Conservation (phyloP, 768 basidiomycete species). For the Tulasnella sp. region DNA sequence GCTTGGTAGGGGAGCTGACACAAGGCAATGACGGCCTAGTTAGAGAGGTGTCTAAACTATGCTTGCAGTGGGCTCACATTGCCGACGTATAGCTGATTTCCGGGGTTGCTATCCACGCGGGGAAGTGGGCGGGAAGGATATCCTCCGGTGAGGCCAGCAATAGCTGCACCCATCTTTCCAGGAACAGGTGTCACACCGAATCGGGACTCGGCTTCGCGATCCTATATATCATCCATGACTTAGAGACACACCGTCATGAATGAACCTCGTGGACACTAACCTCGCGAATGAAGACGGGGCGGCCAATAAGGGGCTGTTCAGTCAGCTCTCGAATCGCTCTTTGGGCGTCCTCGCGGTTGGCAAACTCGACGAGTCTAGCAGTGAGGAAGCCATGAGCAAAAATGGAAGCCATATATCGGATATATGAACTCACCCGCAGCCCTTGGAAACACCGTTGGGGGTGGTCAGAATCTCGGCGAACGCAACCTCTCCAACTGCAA, state of each 20-base stretch:
- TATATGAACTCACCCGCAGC: slow-evolving; percentile 81
- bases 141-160: slow-evolving; percentile 61
- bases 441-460: slow-evolving; percentile 93
- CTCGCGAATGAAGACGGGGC: slow-evolving; percentile 95
- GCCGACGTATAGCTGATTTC: slow-evolving; percentile 87
- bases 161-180: slow-evolving; percentile 92
- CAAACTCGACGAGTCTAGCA: slow-evolving; percentile 87
- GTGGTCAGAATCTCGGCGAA: slow-evolving; percentile 99
- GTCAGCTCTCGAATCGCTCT: slow-evolving; percentile 84
- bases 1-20: slow-evolving; percentile 31
- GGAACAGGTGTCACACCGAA: slow-evolving; percentile 94
- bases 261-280: slow-evolving; percentile 39
- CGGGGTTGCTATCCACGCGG: slow-evolving; percentile 47
- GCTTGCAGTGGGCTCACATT: slow-evolving; percentile 46
- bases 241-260: not conserved
- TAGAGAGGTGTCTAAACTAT: not conserved
- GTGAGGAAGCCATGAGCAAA: not conserved
- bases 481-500: slow-evolving; percentile 97
- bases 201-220: slow-evolving; percentile 91
- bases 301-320: slow-evolving; percentile 82
- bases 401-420: not conserved
- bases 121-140: slow-evolving; percentile 79
- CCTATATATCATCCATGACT: slow-evolving; percentile 41
- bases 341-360: slow-evolving; percentile 80
- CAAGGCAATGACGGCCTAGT: not conserved